Conservation (phyloP, 2,329 filamentous ascomycete genomes). For the Plenodomus tracheiphilus region DNA sequence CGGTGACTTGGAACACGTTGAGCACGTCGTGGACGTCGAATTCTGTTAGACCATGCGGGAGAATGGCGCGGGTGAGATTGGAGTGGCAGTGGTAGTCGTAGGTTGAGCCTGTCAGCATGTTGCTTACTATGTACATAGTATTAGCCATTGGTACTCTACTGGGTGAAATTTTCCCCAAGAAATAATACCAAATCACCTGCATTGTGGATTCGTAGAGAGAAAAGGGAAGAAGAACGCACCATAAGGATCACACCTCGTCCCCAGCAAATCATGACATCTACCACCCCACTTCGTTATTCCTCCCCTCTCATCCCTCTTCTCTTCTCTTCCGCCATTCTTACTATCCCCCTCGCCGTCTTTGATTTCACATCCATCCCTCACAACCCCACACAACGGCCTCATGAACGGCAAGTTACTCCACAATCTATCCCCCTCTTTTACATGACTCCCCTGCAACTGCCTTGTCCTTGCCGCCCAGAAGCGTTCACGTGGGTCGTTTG, state of each 20-base stretch:
- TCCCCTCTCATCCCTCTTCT: conserved; percentile 51
- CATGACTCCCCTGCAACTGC: conserved; percentile 77
- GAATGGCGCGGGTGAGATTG: conserved; percentile 74
- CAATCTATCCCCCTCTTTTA: conserved; percentile 70
- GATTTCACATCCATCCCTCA: conserved; percentile 62
- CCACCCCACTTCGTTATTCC: conserved; percentile 61
- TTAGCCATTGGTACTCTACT: background rate
- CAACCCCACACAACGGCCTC: conserved; percentile 72
- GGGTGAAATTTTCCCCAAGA: background rate
- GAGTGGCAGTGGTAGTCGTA: conserved; percentile 87
- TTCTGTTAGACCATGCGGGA: conserved; percentile 70
- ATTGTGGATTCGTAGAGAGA: background rate
- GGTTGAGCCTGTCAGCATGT: conserved; percentile 67
- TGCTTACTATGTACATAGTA: conserved; percentile 58
- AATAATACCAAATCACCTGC: background rate
- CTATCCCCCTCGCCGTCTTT: conserved; percentile 42
- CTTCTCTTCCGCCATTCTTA: conserved; percentile 45
- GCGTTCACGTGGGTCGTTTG: conserved; percentile 73
- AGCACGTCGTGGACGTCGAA: conserved; percentile 81
- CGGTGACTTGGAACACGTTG: conserved; percentile 85
- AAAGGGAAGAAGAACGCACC: conserved; percentile 30
- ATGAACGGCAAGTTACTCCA: conserved; percentile 81
- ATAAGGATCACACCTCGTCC: conserved; percentile 84
- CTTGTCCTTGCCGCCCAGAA: conserved; percentile 82
- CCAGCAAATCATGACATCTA: conserved; percentile 76